Evolutionary conservation across 1,284 basidiomycete genomes (phyloP).

Genomic region (Agroathelia rolfsii): DNA sequence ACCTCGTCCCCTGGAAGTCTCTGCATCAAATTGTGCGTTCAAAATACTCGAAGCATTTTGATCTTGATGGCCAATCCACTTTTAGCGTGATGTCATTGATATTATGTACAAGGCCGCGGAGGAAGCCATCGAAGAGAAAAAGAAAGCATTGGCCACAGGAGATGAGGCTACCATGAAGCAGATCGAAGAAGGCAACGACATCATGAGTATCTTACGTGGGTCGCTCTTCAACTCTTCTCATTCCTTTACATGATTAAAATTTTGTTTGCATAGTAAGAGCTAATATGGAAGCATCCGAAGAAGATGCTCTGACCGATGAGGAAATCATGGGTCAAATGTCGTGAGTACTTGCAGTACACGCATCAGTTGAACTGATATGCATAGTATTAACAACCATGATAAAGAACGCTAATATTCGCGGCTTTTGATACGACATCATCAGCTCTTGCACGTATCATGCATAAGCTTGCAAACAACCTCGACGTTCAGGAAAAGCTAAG

Average conservation of each 20-base stretch:
- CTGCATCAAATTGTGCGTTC: too few relatives aligned
- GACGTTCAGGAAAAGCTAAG: constrained; percentile 27
- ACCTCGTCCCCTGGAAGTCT: constrained; percentile 20
- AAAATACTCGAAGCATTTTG: too few relatives aligned
- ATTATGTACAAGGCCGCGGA: constrained; percentile 10
- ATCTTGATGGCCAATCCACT: too few relatives aligned
- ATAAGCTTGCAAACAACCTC: constrained; percentile 22
- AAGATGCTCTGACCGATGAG: constrained; percentile 21
- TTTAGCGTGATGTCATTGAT: constrained; percentile 10
- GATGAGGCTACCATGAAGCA: constrained; percentile 11
- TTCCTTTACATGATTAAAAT: not conserved
- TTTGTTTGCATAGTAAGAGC: constrained; percentile 17
- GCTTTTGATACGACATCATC: constrained; percentile 28
- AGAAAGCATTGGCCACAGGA: constrained; percentile 9
- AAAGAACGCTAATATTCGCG: constrained; percentile 27
- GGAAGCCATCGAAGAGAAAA: constrained; percentile 11
- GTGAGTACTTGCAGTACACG: constrained; percentile 11
- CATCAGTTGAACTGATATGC: not conserved
- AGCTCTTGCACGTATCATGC: constrained; percentile 27
- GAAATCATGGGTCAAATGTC: constrained; percentile 25
- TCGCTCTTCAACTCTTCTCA: not conserved
- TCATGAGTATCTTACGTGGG: constrained; percentile 17
- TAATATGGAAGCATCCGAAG: constrained; percentile 17
- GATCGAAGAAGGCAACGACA: constrained; percentile 17
- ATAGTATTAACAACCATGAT: not conserved